Evolutionary conservation across 1,139 yeast species (phyloP), one percentile per base, ranked within the genome.

Genomic region (Saccharomycopsis hybrid): DNA sequence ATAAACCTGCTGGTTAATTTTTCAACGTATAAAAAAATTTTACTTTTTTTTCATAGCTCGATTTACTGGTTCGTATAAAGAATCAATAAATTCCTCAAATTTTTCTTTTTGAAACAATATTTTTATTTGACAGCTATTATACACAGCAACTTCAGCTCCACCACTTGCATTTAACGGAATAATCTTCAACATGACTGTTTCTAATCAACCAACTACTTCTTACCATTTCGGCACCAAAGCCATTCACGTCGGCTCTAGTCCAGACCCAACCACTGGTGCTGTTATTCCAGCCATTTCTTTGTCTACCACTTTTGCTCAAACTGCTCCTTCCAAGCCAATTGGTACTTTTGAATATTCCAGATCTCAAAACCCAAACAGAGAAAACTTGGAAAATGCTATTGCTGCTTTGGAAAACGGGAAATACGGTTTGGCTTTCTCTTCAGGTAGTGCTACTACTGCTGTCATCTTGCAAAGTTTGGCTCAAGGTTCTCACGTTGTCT

Each of bases 381-480:
- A 82, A 66, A 81, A 80, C 65, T 82, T 88, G 58, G 96, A 88
- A 69, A 70, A 70, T 48, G 94, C 89, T 8, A 78, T 87, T 53
- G 96, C 96, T 48, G 74, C 88, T 39, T 73, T 88, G 55, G 95
- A 87, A 69, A 74, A 76, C 55, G 96, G 85, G 58, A 79, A 80
- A 65, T 74, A 78, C 64, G 95, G 89, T 29, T 68, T 88, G 56
- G 96, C 92, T 13, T 82, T 85, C 66, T 71, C 87, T 44, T 85
- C 95, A 24, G 96, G 96, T 50, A 83, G 90, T 49, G 95, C 96
- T 51, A 78, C 90, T 57, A 85, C 95, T 50, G 89, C 94, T 36
- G 77, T 83, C 60, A 74, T 88, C 47, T 69, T 86, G 59, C 95
- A 86, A 68, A 76, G 85, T 41, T 72, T 87, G 60, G 83, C 88